A percentile compares a stretch with the other conserved stretches of the same genome.
Evolutionary conservation across 2,329 filamentous ascomycete genomes (phyloP).

Genomic region (Blastomyces silverae): DNA sequence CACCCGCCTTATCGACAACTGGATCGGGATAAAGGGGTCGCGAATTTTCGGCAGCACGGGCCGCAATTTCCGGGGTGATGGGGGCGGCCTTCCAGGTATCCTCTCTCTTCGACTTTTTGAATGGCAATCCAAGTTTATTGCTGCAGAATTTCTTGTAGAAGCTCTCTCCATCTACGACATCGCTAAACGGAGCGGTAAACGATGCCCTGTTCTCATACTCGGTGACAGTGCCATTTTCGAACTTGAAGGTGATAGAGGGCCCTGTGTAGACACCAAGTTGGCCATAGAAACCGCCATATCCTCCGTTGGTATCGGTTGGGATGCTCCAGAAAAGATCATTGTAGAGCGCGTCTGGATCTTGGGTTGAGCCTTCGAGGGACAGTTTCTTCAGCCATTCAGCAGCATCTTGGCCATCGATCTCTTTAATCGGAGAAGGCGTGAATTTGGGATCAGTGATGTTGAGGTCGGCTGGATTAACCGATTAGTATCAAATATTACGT

Average conservation of each 20-base stretch:
- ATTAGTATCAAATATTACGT: slow-evolving; percentile 4
- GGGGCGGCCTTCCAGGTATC: slow-evolving; percentile 14
- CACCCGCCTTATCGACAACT: slow-evolving; percentile 30
- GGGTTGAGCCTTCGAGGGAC: slow-evolving; percentile 21
- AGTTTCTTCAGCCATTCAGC: slow-evolving; percentile 25
- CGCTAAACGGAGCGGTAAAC: slow-evolving; percentile 28
- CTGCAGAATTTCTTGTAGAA: slow-evolving; percentile 39
- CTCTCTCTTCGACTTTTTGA: slow-evolving; percentile 8
- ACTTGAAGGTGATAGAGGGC: slow-evolving; percentile 26
- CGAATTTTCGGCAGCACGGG: neutral
- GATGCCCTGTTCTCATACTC: slow-evolving; percentile 26
- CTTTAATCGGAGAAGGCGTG: slow-evolving; percentile 27
- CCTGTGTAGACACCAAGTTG: slow-evolving; percentile 25
- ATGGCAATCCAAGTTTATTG: slow-evolving; percentile 16
- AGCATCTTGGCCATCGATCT: slow-evolving; percentile 30
- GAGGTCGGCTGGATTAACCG: slow-evolving; percentile 20
- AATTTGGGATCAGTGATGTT: slow-evolving; percentile 17
- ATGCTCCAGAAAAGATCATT: slow-evolving; percentile 29
- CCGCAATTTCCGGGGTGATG: neutral
- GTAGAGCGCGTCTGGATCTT: slow-evolving; percentile 32
- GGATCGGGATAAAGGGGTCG: slow-evolving; percentile 35
- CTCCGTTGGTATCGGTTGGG: slow-evolving; percentile 15
- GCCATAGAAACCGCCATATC: slow-evolving; percentile 17
- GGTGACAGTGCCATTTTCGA: slow-evolving; percentile 30
- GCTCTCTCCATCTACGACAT: slow-evolving; percentile 34